These are phyloP conservation scores for Phoenix roebelenii DNA, from an alignment of 176 grass and related monocot genomes.

Conservation along the genomic window DNA sequence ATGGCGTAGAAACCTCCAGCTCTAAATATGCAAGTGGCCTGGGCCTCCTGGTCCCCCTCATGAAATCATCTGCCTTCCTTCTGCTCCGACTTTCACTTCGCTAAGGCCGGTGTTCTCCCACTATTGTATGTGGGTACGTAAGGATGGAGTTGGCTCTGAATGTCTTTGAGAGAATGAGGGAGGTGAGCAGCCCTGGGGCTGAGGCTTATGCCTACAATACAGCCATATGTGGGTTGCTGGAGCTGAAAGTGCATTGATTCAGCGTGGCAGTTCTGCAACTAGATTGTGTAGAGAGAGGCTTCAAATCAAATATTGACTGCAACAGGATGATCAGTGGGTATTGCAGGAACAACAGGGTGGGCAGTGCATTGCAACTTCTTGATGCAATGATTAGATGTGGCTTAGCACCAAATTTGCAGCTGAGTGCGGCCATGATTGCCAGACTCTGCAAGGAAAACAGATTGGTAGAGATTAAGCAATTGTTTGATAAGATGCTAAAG, in stretches of 20 bases:
- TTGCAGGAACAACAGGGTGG: slow-evolving; percentile 9
- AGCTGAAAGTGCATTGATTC: slow-evolving; percentile 1
- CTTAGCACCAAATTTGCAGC: slow-evolving; percentile 7
- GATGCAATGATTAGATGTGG: neutral
- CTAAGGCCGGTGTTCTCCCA: slow-evolving; percentile 3
- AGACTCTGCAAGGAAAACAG: slow-evolving; percentile 9
- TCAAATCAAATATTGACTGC: slow-evolving; percentile 7
- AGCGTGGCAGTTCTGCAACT: neutral
- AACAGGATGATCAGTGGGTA: slow-evolving; percentile 15
- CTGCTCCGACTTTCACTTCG: neutral
- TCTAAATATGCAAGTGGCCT: too few species aligned
- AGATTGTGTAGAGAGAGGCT: neutral
- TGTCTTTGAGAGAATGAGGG: slow-evolving; percentile 13
- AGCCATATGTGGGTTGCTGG: slow-evolving; percentile 6
- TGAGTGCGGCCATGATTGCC: neutral
- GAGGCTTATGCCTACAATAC: slow-evolving; percentile 19
- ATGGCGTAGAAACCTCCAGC: too few species aligned
- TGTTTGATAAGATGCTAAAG: slow-evolving; percentile 12
- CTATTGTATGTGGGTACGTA: slow-evolving; percentile 2
- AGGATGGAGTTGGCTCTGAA: slow-evolving; percentile 11
- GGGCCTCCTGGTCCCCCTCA: too few species aligned
- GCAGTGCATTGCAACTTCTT: slow-evolving; percentile 14
- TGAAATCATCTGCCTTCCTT: neutral
- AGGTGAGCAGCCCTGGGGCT: neutral
- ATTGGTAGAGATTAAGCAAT: slow-evolving; percentile 7